phyloP scores from a whole-genome alignment of 805 yeast species.

The Kluyveromyces aestuarii region DNA sequence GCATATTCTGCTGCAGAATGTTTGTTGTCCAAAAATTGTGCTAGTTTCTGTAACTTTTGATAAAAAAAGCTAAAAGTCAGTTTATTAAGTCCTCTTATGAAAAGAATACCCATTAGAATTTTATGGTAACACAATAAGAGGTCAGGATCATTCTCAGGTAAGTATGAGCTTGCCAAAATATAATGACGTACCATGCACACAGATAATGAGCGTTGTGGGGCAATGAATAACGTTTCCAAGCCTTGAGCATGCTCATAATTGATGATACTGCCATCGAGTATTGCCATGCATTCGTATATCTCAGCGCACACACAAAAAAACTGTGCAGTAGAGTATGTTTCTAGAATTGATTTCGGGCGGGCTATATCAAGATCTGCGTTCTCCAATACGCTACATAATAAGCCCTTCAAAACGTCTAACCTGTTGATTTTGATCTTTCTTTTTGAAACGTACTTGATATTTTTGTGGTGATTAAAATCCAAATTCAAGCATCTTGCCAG shows the following conservation, averaged over 20 bases:
- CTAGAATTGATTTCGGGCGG: neutral
- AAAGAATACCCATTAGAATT: constrained; percentile 34
- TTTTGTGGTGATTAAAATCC: constrained; percentile 2
- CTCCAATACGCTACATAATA: constrained; percentile 9
- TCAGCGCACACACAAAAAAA: constrained; percentile 11
- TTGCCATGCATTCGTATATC: constrained; percentile 10
- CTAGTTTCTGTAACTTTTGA: constrained; percentile 15
- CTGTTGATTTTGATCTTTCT: constrained; percentile 5
- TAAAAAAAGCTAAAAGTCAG: constrained; percentile 36
- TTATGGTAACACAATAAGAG: constrained; percentile 28
- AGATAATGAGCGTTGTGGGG: constrained; percentile 11
- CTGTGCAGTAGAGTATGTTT: neutral
- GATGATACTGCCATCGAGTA: constrained; percentile 10
- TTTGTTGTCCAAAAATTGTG: neutral
- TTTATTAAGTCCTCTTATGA: constrained; percentile 38
- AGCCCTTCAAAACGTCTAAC: constrained; percentile 9
- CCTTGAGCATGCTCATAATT: constrained; percentile 8
- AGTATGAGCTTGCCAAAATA: constrained; percentile 28
- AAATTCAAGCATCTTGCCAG: constrained; percentile 5
- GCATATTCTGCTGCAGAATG: neutral
- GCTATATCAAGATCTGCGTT: neutral
- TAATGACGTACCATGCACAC: constrained; percentile 33
- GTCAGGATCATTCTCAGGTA: constrained; percentile 32
- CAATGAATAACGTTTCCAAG: constrained; percentile 6
- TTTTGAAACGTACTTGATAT: constrained; percentile 1